Percentiles rank a stretch among this genome's conserved stretches.
phyloP scores from a whole-genome alignment of 805 yeast genomes.

The Candida bentonensis region DNA sequence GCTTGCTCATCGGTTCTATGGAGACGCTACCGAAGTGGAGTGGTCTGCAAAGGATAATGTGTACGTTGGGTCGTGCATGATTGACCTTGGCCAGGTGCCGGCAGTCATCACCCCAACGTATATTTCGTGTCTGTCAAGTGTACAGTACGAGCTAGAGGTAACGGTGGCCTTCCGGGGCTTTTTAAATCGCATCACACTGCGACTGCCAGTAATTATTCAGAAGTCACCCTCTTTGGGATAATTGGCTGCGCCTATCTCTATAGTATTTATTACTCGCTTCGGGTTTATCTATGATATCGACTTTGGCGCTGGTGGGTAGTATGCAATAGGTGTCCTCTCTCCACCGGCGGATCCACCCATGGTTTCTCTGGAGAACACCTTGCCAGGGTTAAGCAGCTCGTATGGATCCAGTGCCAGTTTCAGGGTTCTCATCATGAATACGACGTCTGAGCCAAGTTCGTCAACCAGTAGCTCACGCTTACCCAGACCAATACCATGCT shows the following conservation, averaged over 20 bases:
- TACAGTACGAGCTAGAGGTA: not conserved
- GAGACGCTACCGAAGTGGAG: not conserved
- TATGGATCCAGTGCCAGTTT: conserved; percentile 66
- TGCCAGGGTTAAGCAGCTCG: conserved; percentile 67
- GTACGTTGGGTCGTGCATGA: not conserved
- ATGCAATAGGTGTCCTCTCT: no score
- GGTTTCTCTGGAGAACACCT: conserved; percentile 32
- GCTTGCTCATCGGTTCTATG: not conserved
- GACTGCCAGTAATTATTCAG: not conserved
- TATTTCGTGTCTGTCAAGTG: not conserved
- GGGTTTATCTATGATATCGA: no score
- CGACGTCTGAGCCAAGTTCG: conserved; percentile 55
- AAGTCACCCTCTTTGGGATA: not conserved
- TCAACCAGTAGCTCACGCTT: conserved; percentile 48
- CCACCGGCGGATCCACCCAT: not conserved
- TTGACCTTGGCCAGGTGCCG: not conserved
- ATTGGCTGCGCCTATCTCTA: no score
- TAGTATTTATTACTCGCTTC: no score
- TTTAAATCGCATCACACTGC: not conserved
- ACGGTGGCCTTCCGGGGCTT: not conserved
- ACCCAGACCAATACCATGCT: conserved; percentile 79
- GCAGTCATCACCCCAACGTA: not conserved
- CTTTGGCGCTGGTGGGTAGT: no score
- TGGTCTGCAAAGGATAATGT: not conserved
- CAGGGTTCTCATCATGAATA: conserved; percentile 60